Base-by-base conservation (phyloP, 805 yeast species). In the Saturnispora galanensis region DNA sequence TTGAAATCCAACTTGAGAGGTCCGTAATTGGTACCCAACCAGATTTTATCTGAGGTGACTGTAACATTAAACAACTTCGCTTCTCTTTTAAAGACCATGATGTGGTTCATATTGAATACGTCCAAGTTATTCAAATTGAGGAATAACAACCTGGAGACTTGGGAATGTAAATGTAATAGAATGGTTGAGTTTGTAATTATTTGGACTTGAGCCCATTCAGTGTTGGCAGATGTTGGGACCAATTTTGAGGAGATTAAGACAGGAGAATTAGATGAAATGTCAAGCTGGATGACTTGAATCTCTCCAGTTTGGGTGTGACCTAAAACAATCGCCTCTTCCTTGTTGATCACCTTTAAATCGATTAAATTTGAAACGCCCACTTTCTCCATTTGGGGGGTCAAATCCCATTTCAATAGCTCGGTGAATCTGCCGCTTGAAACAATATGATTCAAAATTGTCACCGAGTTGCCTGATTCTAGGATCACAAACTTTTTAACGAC, bases 51-150 rank as follows among this genome's bases (percentile, higher is more conserved):
- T 11, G 5, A 17, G 41, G 33, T 9, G 41, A 6, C 15, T 48
- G 47, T 59, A 46, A 67, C 61, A 0, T 89, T 88, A 31, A 81
- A 63, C 15, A 86, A 65, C 0, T 67, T 58, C 5, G 79, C 69
- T 13, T 70, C 68, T 1, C 68, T 48, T 48, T 76, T 77, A 50
- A 89, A 73, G 5, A 70, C 64, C 10, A 89, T 68, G 10, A 76
- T 66, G 58, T 90, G 97, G 60, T 88, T 95, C 96, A 96, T 89
- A 53, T 80, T 72, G 47, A 29, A 21, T 10, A 13, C 28, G 10
- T 18, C 16, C 3, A 12, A 28, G 5, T 28, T 31, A 6, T 38
- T 16, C 6, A 29, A 65, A 52, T 84, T 94, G 1, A 84, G 70
- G 44, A 89, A 55, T 2, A 84, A 77, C 10, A 87, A 68, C n/a